Percentiles rank a stretch among this genome's conserved stretches.
Evolutionary conservation across 164 flowering plant genomes (phyloP).

Genomic region (Vitis rupestris): DNA sequence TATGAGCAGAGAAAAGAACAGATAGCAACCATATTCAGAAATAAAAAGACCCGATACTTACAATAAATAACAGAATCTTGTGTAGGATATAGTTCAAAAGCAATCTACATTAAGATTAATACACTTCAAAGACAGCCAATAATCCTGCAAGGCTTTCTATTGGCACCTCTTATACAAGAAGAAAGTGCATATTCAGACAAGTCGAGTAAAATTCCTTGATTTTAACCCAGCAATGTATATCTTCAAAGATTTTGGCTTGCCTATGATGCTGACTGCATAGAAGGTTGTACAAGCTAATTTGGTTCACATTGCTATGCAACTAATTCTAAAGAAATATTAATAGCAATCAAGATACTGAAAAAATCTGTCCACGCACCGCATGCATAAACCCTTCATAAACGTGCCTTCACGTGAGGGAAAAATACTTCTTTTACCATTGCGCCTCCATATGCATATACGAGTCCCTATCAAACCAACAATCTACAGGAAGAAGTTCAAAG

Average conservation of each 20-base stretch:
- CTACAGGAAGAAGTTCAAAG: conserved; percentile 28
- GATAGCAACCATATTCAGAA: too few species aligned
- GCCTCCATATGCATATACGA: conserved; percentile 81
- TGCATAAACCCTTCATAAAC: conserved; percentile 68
- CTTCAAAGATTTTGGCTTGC: background rate
- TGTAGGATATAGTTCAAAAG: too few species aligned
- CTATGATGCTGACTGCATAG: background rate
- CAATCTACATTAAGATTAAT: too few species aligned
- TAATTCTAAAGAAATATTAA: background rate
- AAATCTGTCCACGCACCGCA: conserved; percentile 63
- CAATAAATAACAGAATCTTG: too few species aligned
- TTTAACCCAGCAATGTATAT: background rate
- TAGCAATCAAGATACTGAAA: background rate
- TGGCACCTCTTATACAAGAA: too few species aligned
- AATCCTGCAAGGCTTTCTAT: too few species aligned
- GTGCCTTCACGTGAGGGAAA: conserved; percentile 72
- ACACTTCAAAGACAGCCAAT: too few species aligned
- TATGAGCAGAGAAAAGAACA: too few species aligned
- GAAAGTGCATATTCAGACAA: too few species aligned
- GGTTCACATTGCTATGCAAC: background rate
- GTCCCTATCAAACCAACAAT: conserved; percentile 86
- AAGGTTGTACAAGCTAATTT: background rate
- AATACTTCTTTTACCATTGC: conserved; percentile 61
- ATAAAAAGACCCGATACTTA: too few species aligned
- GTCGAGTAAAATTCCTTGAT: too few species aligned